Conservation (phyloP, 306 rosid species). For the Alnus rubra region DNA sequence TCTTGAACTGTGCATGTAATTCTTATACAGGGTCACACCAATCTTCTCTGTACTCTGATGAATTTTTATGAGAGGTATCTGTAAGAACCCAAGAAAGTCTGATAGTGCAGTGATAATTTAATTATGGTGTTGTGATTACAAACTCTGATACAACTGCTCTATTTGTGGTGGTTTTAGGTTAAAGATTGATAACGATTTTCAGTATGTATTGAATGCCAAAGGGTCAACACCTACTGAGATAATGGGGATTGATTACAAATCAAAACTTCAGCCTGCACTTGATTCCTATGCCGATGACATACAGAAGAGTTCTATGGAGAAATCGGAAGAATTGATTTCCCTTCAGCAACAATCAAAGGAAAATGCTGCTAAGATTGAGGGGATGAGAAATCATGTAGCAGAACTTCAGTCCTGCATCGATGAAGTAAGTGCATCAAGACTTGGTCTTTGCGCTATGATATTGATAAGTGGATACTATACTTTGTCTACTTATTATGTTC, state of each 20-base stretch:
- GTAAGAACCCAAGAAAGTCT: neutral
- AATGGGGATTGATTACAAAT: conserved; percentile 77
- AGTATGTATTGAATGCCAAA: conserved; percentile 63
- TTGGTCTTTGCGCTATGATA: conserved; percentile 5
- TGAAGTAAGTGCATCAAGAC: conserved; percentile 55
- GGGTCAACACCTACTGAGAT: conserved; percentile 78
- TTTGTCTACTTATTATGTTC: conserved; percentile 3
- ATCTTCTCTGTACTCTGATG: neutral
- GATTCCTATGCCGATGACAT: conserved; percentile 50
- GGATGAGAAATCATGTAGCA: conserved; percentile 48
- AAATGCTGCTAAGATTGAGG: conserved; percentile 59
- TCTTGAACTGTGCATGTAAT: neutral
- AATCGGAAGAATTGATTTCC: conserved; percentile 58
- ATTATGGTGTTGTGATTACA: neutral
- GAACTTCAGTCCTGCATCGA: conserved; percentile 46
- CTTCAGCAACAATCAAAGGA: conserved; percentile 61
- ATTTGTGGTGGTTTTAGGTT: conserved; percentile 49
- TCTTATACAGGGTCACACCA: neutral
- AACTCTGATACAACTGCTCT: conserved; percentile 4
- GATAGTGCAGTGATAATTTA: neutral
- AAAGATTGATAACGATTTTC: conserved; percentile 65
- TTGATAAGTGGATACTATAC: neutral
- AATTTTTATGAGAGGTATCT: neutral
- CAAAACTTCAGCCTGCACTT: conserved; percentile 61
- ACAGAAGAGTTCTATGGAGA: conserved; percentile 63